Base-by-base conservation (phyloP, 345 rosid genomes). In the Clausena lansium region DNA sequence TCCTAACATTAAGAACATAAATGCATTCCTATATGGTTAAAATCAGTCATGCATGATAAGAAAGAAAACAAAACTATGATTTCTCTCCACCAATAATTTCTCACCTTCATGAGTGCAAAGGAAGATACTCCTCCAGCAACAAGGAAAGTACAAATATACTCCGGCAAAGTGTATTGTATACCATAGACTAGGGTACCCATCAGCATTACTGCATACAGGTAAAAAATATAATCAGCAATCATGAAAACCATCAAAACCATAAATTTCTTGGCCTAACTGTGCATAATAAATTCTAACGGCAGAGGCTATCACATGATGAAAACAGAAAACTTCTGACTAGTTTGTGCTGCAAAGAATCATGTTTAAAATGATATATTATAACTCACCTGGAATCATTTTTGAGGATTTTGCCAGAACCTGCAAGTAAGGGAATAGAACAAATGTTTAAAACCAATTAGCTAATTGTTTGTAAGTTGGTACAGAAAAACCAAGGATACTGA, bases 371-470 rank as follows among this genome's bases (percentile, higher is more conserved):
- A 70, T 47, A 9, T 22, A 32, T 24, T 8, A 17, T 13, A 77
- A 27, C 83, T 64, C 54, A 91, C 98, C 99, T 81, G 98, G 99
- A 87, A 95, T 95, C 99, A 93, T 92, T 85, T 95, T 93, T 1
- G 98, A 95, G 60, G 99, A 95, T 84, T 95, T 95, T 54, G 97
- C 98, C 71, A 95, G 76, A 72, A 95, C 99, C 96, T 94, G 90
- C 63, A 86, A 38, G 64, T 47, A 79, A 28, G 81, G 74, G 66
- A 75, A 76, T 71, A 81, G 33, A 2, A 33, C 59, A 45, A 74
- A 30, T 32, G 59, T 30, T 59, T 57, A 39, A 63, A 65, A 58
- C 7, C 59, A 61, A 74, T 69, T 13, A 30, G 28, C 39, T 63
- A 63, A 47, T 7, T 4, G 9, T 17, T 8, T 1, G 36, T 36